phyloP scores from a whole-genome alignment of 2,329 filamentous ascomycete species.

The Metarhizium brunneum region DNA sequence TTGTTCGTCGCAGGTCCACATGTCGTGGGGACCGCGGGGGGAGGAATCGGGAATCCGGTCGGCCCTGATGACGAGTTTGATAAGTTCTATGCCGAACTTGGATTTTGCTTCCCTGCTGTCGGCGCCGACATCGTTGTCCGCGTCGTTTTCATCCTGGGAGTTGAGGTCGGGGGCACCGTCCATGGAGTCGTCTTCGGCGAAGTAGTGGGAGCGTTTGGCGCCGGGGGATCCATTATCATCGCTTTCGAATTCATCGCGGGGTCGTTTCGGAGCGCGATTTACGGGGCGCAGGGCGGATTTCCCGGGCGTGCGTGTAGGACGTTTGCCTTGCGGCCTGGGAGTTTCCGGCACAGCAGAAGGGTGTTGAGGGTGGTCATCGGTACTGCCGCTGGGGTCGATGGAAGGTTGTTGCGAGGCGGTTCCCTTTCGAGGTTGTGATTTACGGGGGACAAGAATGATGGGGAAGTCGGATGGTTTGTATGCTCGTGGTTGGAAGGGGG shows the following conservation, averaged over 20 bases:
- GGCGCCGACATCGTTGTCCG: neutral
- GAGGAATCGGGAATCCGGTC: constrained; percentile 39
- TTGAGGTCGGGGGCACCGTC: constrained; percentile 18
- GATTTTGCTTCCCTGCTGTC: neutral
- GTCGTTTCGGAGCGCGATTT: constrained; percentile 32
- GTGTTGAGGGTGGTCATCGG: constrained; percentile 5
- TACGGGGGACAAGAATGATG: constrained; percentile 14
- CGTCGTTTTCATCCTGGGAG: constrained; percentile 7
- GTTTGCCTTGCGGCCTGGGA: constrained; percentile 20
- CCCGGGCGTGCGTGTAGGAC: constrained; percentile 9
- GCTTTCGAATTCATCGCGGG: constrained; percentile 26
- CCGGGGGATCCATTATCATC: constrained; percentile 30
- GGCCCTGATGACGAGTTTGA: constrained; percentile 37
- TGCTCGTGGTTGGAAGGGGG: constrained; percentile 17
- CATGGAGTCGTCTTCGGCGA: constrained; percentile 15
- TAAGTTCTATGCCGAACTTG: constrained; percentile 17
- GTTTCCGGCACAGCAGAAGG: constrained; percentile 12
- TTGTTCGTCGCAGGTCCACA: constrained; percentile 57
- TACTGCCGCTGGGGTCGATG: neutral
- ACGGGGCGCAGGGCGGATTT: constrained; percentile 7
- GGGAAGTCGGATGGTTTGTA: constrained; percentile 21
- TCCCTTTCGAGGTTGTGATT: constrained; percentile 6
- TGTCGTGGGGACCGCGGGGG: constrained; percentile 48
- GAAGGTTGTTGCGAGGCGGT: constrained; percentile 1
- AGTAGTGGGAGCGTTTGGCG: constrained; percentile 25